phyloP scores from a whole-genome alignment of 306 rosid genomes.

The Acacia acuminata region DNA sequence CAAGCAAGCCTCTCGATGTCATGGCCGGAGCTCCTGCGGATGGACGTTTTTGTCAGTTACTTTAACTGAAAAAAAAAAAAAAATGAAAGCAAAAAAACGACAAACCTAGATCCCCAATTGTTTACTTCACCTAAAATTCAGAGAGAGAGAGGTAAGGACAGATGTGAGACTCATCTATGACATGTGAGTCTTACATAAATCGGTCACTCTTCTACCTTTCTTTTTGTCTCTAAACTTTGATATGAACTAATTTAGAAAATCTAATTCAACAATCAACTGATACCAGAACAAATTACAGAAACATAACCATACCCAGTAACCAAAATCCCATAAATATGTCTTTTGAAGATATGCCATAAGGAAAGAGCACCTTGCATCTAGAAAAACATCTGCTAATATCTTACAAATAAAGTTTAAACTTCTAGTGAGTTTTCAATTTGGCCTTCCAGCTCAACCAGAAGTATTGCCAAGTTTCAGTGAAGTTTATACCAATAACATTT shows the following conservation, averaged over 20 bases:
- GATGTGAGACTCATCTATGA: background rate
- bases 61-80: background rate
- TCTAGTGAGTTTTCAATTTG: background rate
- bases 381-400: background rate
- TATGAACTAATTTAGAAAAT: background rate
- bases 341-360: background rate
- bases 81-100: background rate
- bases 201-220: background rate
- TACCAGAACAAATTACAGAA: background rate
- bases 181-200: background rate
- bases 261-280: background rate
- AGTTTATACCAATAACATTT: background rate
- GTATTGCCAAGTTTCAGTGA: background rate
- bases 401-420: background rate
- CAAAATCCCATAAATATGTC: background rate
- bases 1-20: conserved; percentile 94
- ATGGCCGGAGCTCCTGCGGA: conserved; percentile 87
- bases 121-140: background rate
- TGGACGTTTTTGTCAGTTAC: conserved; percentile 18
- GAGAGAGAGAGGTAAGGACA: background rate
- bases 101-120: background rate
- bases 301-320: background rate
- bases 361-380: background rate
- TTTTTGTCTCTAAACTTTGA: background rate
- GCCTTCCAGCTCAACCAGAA: background rate